Base-by-base conservation (phyloP, 2,329 filamentous ascomycete species). In the Diaporthe batatas region DNA sequence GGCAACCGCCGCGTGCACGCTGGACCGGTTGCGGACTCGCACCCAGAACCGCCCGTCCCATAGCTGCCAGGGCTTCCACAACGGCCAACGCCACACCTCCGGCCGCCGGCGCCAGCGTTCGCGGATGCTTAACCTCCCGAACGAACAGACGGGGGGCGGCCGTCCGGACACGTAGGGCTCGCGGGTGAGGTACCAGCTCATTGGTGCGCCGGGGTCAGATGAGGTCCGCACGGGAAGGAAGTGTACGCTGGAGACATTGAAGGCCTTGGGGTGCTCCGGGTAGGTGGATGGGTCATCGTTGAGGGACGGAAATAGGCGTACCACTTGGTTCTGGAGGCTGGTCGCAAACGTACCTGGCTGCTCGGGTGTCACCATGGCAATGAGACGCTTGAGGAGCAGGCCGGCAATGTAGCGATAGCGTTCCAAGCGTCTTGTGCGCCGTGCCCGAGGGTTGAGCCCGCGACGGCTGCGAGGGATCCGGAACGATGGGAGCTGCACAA, bases 21-120 rank as follows among this genome's bases (percentile, higher is more conserved):
- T 84, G 8, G 85, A 80, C 6, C 85, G 84, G 59, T 84, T 81
- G 25, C 80, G 80, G 12, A 90, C 71, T 21, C 85, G 83, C 21
- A 91, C 80, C 91, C 91, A 92, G 80, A 87, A 92, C 2, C 91
- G 88, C 0, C 89, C 88, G 79, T 92, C 91, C 82, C 86, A 92
- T 70, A 87, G 79, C 59, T 76, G 73, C 81, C 84, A 84, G 1
- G 68, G 74, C 47, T 71, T 73, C 82, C 81, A 83, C 3, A n/a
- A 6, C 1, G 76, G 72, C 79, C 80, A 80, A 10, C 74, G 73
- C 79, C 79, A 80, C 8, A 67, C 18, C 2, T 65, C 44, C 14
- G 51, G 57, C 7, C 70, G 71, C 23, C 62, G 29, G 21, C 58
- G 59, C 53, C 73, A 73, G 14, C 68, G 39, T 18, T 76, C 70